Evolutionary conservation across 2,329 filamentous ascomycete genomes (phyloP), one percentile per base, ranked within the genome.

Genomic region (Raffaelea albimanens): DNA sequence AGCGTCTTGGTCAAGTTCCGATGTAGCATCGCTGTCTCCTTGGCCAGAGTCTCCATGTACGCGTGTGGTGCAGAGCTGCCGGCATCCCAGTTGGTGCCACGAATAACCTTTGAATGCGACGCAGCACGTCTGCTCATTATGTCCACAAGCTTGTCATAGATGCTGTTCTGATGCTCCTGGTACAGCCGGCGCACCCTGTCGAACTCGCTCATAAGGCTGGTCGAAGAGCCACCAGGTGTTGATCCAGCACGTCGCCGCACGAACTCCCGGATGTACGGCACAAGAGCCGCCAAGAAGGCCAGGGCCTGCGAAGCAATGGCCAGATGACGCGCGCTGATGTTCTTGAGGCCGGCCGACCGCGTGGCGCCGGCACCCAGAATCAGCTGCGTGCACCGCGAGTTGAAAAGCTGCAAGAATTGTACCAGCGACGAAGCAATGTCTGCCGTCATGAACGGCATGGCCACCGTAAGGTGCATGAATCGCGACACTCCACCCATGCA

Each of bases 321-420:
- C 2, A 98, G 76, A 65, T 98, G 91, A 58, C 93, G 93, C 0
- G 93, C 95, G 0, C 87, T 95, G 62, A 98, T 98, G 59, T 96
- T 96, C 63, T 89, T 95, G 19, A 98, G 71, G 0, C 91, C 91
- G 1, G 90, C 93, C 21, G 85, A 89, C 33, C 81, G 76, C 5
- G 87, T 96, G 4, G 93, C 93, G 4, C 93, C 93, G 2, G 93
- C 93, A 1, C 93, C 93, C 7, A 98, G 80, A 54, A 98, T 96
- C 49, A 98, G 77, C 62, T 98, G 93, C n/a, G 86, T 94, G 49
- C 90, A 90, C 19, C 93, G 84, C 2, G 89, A 96, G 64, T 98
- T 96, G 73, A 97, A 98, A 4, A 95, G 75, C 55, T 93, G 87
- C 14, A 97, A 74, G 59, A 94, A 95, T 20, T 93, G 83, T 39